Percentiles rank a stretch among this genome's conserved stretches.
These are phyloP conservation scores for Sporisorium scitamineum DNA, from an alignment of 1,284 basidiomycete species.

Conservation along the genomic window DNA sequence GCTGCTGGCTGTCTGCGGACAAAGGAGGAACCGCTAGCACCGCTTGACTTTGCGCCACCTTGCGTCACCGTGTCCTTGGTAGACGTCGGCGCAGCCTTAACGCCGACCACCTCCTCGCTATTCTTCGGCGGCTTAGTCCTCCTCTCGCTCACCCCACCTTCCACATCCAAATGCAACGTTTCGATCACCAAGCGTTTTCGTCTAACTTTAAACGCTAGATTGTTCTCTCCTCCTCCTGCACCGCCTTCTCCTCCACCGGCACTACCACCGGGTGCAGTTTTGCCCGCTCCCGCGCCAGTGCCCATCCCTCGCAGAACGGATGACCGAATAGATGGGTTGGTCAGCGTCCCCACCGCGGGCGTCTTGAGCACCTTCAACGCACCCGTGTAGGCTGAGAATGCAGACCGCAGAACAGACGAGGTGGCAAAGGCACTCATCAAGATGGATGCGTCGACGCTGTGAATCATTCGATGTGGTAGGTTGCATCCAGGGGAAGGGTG, in stretches of 20 bases:
- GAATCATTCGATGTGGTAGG: constrained; percentile 48
- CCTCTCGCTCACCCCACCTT: constrained; percentile 88
- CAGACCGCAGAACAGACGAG: constrained; percentile 41
- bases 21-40: constrained; percentile 5
- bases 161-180: constrained; percentile 90
- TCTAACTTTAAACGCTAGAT: constrained; percentile 92
- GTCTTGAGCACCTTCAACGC: constrained; percentile 60
- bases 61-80: not conserved
- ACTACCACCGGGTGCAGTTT: not conserved
- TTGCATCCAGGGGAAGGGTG: not conserved
- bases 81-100: not conserved
- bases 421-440: constrained; percentile 55
- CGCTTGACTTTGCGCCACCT: not conserved
- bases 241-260: constrained; percentile 70
- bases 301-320: constrained; percentile 64
- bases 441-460: constrained; percentile 52
- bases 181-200: constrained; percentile 88
- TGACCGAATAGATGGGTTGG: constrained; percentile 54
- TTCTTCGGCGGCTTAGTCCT: constrained; percentile 52
- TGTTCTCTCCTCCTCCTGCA: constrained; percentile 79
- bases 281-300: constrained; percentile 22
- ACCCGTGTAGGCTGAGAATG: constrained; percentile 57
- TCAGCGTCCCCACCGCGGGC: constrained; percentile 54
- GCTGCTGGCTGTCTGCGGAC: constrained; percentile 8
- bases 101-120: not conserved